phyloP scores from a whole-genome alignment of 2,329 filamentous ascomycete species.

The Phialophora macrospora region DNA sequence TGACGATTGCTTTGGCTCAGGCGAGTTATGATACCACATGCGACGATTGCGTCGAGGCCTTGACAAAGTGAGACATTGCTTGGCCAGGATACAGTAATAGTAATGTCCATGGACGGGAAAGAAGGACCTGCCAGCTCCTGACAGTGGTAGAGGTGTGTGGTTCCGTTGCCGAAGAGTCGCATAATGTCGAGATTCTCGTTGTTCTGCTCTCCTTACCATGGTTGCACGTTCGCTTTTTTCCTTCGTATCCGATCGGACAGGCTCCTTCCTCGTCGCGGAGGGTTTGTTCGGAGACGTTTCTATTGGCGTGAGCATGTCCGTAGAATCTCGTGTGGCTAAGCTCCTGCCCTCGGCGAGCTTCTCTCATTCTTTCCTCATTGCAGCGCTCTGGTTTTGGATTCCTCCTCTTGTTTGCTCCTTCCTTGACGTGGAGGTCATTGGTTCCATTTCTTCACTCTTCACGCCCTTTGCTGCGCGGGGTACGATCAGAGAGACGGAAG shows the following conservation, averaged over 20 bases:
- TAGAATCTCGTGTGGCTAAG: neutral
- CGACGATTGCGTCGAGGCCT: constrained; percentile 6
- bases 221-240: neutral
- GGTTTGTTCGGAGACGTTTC: too few relatives aligned
- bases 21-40: constrained; percentile 13
- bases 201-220: neutral
- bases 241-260: neutral
- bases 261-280: neutral
- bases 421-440: too few relatives aligned
- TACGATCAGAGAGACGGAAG: too few relatives aligned
- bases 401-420: neutral
- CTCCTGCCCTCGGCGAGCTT: neutral
- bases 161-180: neutral
- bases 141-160: too few relatives aligned
- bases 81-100: neutral
- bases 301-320: neutral
- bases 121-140: too few relatives aligned
- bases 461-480: too few relatives aligned
- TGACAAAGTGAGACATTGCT: neutral
- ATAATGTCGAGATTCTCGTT: neutral
- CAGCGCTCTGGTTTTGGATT: neutral
- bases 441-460: too few relatives aligned
- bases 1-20: constrained; percentile 4
- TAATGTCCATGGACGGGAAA: too few relatives aligned
- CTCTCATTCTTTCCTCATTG: too few relatives aligned